Evolutionary conservation across 768 basidiomycete species (phyloP).

Genomic region (Strobilomyces dryophilus): DNA sequence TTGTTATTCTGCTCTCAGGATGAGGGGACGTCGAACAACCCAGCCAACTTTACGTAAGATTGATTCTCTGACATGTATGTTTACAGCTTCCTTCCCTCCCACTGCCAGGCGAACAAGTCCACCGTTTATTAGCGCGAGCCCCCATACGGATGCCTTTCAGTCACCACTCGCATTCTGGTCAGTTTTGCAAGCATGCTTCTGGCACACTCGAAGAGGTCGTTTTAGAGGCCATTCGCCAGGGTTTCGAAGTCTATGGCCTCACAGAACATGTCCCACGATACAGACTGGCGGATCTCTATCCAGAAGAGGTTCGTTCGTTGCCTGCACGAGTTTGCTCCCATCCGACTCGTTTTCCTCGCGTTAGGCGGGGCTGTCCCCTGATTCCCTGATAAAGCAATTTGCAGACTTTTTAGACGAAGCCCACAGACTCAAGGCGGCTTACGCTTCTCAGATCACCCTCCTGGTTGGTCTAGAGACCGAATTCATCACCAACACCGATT

Average conservation of each 20-base stretch:
- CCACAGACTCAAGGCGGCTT: conserved; percentile 60
- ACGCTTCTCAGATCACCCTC: conserved; percentile 65
- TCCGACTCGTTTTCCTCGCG: conserved; percentile 13
- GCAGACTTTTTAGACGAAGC: conserved; percentile 74
- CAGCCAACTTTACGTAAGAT: conserved; percentile 17
- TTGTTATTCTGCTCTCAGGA: background rate
- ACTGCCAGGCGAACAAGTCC: background rate
- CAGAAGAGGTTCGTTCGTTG: conserved; percentile 74
- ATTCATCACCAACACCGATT: conserved; percentile 67
- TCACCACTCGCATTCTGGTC: conserved; percentile 90
- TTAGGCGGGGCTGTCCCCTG: conserved; percentile 53
- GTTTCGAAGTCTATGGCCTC: conserved; percentile 80
- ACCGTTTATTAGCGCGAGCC: background rate
- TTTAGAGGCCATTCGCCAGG: conserved; percentile 68
- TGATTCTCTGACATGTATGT: background rate
- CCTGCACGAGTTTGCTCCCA: conserved; percentile 3
- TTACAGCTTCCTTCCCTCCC: conserved; percentile 5
- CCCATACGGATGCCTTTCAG: conserved; percentile 55
- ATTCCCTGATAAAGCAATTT: conserved; percentile 61
- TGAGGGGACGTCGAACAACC: background rate
- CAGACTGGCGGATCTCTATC: conserved; percentile 76
- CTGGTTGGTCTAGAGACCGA: conserved; percentile 94
- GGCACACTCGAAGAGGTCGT: conserved; percentile 82
- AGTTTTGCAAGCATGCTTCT: conserved; percentile 88
- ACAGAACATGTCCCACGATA: conserved; percentile 95